These are phyloP conservation scores for Alternaria infectoria DNA, from an alignment of 2,329 filamentous ascomycete genomes.

Conservation along the genomic window DNA sequence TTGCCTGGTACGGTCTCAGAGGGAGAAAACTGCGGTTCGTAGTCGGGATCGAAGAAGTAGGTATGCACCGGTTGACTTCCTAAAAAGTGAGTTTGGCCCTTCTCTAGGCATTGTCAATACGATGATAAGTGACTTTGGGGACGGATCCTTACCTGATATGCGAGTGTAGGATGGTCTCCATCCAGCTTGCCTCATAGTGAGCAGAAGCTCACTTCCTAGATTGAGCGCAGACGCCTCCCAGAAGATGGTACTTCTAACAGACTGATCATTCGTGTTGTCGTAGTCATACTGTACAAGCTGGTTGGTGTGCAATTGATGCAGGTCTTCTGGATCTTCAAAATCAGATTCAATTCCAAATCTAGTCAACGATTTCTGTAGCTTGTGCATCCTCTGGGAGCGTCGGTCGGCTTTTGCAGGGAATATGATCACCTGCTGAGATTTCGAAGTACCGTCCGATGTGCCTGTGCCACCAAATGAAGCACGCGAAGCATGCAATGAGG, in stretches of 20 bases:
- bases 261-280: not conserved
- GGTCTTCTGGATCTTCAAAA: not conserved
- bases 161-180: constrained; percentile 29
- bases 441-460: not conserved
- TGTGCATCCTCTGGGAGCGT: not conserved
- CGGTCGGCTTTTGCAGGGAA: not conserved
- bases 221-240: constrained; percentile 24
- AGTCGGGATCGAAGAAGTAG: constrained; percentile 28
- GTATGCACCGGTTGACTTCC: constrained; percentile 28
- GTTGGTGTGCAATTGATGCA: not conserved
- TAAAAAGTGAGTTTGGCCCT: constrained; percentile 27
- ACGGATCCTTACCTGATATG: constrained; percentile 16
- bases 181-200: constrained; percentile 17
- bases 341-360: not conserved
- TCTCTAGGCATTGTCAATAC: not conserved
- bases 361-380: not conserved
- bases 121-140: too few species aligned
- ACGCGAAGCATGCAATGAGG: constrained; percentile 1
- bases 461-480: not conserved
- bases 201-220: constrained; percentile 27
- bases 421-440: not conserved
- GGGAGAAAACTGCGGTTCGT: constrained; percentile 22
- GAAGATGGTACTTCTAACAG: constrained; percentile 22
- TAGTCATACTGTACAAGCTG: not conserved
- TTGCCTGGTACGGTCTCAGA: not conserved